Evolutionary conservation across 768 basidiomycete genomes (phyloP).

Genomic region (Serendipita sp.): DNA sequence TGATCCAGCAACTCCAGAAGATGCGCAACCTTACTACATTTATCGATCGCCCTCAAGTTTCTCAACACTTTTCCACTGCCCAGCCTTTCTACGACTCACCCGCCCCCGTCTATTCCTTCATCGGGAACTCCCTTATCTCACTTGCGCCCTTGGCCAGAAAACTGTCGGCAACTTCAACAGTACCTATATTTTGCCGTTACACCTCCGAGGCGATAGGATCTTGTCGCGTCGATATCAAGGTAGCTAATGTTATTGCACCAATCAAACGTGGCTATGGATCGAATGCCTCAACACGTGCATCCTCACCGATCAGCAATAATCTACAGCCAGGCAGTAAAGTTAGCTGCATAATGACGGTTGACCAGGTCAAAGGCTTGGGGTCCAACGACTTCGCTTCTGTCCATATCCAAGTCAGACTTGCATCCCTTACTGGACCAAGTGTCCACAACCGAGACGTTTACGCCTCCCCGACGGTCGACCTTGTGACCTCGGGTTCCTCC

Average conservation of each 20-base stretch:
- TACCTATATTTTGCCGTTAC: slow-evolving; percentile 86
- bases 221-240: slow-evolving; percentile 72
- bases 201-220: slow-evolving; percentile 93
- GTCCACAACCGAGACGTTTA: slow-evolving; percentile 66
- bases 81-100: slow-evolving; percentile 86
- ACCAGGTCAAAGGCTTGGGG: slow-evolving; percentile 75
- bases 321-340: slow-evolving; percentile 67
- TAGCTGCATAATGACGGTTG: slow-evolving; percentile 70
- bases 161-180: slow-evolving; percentile 53
- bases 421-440: slow-evolving; percentile 65
- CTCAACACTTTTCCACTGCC: slow-evolving; percentile 83
- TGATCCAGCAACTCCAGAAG: slow-evolving; percentile 75
- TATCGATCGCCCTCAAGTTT: slow-evolving; percentile 83
- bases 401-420: slow-evolving; percentile 77
- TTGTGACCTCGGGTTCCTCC: slow-evolving; percentile 52
- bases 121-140: slow-evolving; percentile 74
- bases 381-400: slow-evolving; percentile 76
- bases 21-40: slow-evolving; percentile 89
- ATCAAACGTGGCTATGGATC: slow-evolving; percentile 47
- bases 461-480: slow-evolving; percentile 56
- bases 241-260: slow-evolving; percentile 51
- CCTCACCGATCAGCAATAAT: slow-evolving; percentile 53
- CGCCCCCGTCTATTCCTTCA: slow-evolving; percentile 79
- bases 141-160: slow-evolving; percentile 66
- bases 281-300: slow-evolving; percentile 48